Evolutionary conservation across 495 filamentous ascomycete species (phyloP), one percentile per base, ranked within the genome.

Genomic region (Hypomontagnella monticulosa): DNA sequence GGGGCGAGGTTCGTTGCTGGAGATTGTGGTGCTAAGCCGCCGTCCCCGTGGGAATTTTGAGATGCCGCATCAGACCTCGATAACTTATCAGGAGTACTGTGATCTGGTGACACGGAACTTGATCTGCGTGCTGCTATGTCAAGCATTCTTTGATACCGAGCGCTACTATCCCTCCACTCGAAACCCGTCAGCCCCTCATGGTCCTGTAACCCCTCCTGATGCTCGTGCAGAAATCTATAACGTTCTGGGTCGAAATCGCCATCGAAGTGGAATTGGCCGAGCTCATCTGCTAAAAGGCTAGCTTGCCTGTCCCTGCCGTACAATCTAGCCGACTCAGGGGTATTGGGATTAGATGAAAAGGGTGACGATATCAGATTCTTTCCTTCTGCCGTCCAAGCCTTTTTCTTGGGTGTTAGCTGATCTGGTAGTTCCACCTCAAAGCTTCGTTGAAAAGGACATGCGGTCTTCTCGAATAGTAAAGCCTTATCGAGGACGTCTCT

Each of bases 401-500:
- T 85, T 75, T 86, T 89, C 61, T 81, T 87, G 41, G 90, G 89
- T 3, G 85, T 87, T 62, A 82, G 78, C 1, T 87, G 87, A 47
- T 83, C 88, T 4, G 93, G 93, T 34, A 96, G 76, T 54, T 90
- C 84, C 18, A 95, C 87, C 0, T 84, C 88, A 58, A 95, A 93
- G 3, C 84, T 81, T 48, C 92, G 80, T 63, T 88, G 81, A 75
- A 97, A 97, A 9, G 93, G 93, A 79, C 92, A 96, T 46, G 86
- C 84, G 0, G 92, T 97, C 61, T 89, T 90, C 76, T 97, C 93
- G 72, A 94, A 97, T 55, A 87, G 87, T 41, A 96, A 77, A 4
- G 96, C 81, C 56, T 84, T 84, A 19, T 80, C 80, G 18, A 97
- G 75, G n/a, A 91, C 86, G 6, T 72, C 71, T 63, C 92, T 93